A percentile compares a stretch with the other conserved stretches of the same genome.
Evolutionary conservation across 352 stramenopile genomes (phyloP).

Genomic region (Globisporangium barbulae): DNA sequence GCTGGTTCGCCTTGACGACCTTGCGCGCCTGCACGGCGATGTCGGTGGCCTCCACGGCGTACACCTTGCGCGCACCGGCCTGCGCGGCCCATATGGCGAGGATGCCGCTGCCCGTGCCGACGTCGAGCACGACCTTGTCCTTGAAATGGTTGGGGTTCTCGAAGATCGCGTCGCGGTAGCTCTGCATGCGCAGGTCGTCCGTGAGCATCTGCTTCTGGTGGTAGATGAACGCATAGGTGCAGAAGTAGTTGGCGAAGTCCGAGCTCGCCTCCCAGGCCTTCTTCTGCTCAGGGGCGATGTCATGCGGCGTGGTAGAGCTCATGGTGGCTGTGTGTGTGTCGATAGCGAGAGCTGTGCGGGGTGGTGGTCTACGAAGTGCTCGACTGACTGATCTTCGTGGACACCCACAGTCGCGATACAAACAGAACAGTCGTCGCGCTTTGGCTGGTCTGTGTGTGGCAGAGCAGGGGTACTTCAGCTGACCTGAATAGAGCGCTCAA

Average conservation of each 20-base stretch:
- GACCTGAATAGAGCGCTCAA: constrained; percentile 2
- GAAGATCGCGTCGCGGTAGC: constrained; percentile 98
- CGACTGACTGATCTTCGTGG: not conserved
- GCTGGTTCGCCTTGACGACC: constrained; percentile 95
- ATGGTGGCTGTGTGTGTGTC: constrained; percentile 16
- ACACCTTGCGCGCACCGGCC: constrained; percentile 97
- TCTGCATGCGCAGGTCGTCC: constrained; percentile 98
- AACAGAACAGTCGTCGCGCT: not conserved
- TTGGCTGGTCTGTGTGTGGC: constrained; percentile 4
- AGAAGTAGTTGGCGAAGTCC: constrained; percentile 91
- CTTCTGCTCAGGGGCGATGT: constrained; percentile 76
- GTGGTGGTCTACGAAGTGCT: constrained; percentile 2
- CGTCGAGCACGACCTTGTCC: constrained; percentile 99
- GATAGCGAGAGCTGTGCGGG: not conserved
- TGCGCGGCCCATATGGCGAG: constrained; percentile 98
- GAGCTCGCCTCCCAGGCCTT: constrained; percentile 80
- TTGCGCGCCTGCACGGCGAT: constrained; percentile 96
- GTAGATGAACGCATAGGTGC: constrained; percentile 90
- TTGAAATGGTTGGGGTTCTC: constrained; percentile 97
- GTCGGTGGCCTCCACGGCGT: constrained; percentile 96
- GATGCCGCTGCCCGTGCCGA: constrained; percentile 98
- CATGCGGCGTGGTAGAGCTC: constrained; percentile 24
- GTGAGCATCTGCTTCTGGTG: constrained; percentile 99
- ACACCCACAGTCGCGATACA: not conserved
- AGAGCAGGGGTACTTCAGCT: not conserved